Evolutionary conservation across 2,329 filamentous ascomycete species (phyloP).

Genomic region (Aspergillus tubingensis): DNA sequence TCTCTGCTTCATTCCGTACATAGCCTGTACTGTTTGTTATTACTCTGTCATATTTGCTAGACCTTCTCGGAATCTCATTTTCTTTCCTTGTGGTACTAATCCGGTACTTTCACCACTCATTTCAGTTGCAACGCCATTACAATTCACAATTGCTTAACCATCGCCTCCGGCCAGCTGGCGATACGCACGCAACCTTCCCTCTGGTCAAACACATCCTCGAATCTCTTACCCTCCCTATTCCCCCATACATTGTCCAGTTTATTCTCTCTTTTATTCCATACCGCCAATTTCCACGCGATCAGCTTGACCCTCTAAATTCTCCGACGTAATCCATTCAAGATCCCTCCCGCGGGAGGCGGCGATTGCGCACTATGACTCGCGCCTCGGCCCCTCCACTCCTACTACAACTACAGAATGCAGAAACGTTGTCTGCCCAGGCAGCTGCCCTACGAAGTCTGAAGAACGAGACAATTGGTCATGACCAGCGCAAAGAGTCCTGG

Average conservation of each 20-base stretch:
- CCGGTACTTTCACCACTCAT: neutral
- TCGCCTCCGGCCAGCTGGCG: neutral
- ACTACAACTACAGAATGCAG: slow-evolving; percentile 59
- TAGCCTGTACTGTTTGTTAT: neutral
- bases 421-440: slow-evolving; percentile 44
- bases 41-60: neutral
- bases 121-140: neutral
- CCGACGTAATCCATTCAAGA: slow-evolving; percentile 7
- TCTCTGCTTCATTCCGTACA: neutral
- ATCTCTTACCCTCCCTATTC: neutral
- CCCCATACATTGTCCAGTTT: neutral
- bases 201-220: neutral
- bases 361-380: slow-evolving; percentile 55
- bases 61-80: neutral
- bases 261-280: neutral
- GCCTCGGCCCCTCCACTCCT: slow-evolving; percentile 57
- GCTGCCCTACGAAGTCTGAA: slow-evolving; percentile 72
- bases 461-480: slow-evolving; percentile 86
- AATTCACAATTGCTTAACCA: neutral
- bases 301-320: neutral
- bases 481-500: slow-evolving; percentile 80
- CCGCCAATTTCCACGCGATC: neutral
- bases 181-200: neutral
- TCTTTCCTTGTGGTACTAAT: neutral
- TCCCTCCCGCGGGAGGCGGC: slow-evolving; percentile 32